Evolutionary conservation across 2,329 filamentous ascomycete species (phyloP).

Genomic region (Mycosphaerella sp.): DNA sequence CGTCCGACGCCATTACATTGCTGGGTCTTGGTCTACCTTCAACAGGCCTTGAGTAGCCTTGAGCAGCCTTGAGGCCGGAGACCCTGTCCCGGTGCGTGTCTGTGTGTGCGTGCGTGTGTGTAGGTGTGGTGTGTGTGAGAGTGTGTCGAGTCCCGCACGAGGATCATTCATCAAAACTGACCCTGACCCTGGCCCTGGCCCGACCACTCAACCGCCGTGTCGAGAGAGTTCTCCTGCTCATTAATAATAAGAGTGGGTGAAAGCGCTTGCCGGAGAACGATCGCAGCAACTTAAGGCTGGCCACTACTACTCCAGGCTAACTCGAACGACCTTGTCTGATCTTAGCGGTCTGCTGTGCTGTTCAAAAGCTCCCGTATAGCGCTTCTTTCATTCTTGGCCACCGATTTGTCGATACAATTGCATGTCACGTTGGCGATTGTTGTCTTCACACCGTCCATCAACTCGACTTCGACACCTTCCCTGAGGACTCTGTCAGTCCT

Average conservation of each 20-base stretch:
- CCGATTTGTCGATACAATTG: slow-evolving; percentile 9
- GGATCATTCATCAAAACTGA: slow-evolving; percentile 15
- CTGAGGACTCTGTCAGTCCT: background rate
- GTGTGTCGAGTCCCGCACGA: slow-evolving; percentile 18
- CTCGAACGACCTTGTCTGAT: slow-evolving; percentile 1
- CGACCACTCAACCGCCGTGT: background rate
- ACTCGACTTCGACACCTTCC: background rate
- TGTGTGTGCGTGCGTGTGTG: too few species aligned
- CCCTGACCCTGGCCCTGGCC: slow-evolving; percentile 11
- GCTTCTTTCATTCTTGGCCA: slow-evolving; percentile 14
- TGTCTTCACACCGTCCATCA: slow-evolving; percentile 2
- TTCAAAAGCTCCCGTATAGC: slow-evolving; percentile 14
- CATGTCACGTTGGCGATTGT: slow-evolving; percentile 8
- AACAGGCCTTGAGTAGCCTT: slow-evolving; percentile 14
- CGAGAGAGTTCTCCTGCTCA: slow-evolving; percentile 12
- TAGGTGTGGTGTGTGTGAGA: too few species aligned
- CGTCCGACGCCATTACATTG: slow-evolving; percentile 20
- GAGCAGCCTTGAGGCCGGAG: slow-evolving; percentile 13
- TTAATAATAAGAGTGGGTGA: slow-evolving; percentile 13
- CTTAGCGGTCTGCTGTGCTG: background rate
- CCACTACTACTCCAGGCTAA: slow-evolving; percentile 12
- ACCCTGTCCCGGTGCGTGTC: slow-evolving; percentile 11
- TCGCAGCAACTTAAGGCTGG: slow-evolving; percentile 18
- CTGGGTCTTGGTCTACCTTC: slow-evolving; percentile 17
- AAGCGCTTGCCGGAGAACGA: slow-evolving; percentile 14